Evolutionary conservation across 2,329 filamentous ascomycete species (phyloP), one percentile per base, ranked within the genome.

Genomic region (Bipolaris gigantea): DNA sequence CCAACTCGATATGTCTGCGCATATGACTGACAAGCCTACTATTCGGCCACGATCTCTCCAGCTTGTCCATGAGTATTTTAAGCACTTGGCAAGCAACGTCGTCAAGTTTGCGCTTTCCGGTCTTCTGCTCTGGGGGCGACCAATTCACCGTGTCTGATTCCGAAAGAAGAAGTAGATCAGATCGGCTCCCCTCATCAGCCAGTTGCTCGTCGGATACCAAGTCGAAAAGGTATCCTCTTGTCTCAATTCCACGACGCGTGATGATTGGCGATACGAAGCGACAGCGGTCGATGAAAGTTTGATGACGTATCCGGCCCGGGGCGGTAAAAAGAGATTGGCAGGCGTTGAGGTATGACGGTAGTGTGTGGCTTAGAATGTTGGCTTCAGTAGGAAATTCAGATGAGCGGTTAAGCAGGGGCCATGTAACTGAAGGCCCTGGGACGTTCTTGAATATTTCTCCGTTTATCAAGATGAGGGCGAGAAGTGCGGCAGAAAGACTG

Each of bases 271-370:
- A 32, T 42, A 39, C 56, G 30, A 65, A 40, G 10, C 63, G 57
- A 40, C 61, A 65, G 18, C 52, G 53, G 35, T 61, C 46, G 36
- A 62, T 57, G 18, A 60, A 65, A 5, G 35, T 55, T 21, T 59
- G 61, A 13, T 55, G 19, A 9, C 39, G 47, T 25, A 27, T 23
- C 6, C 39, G 18, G 3, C 39, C 32, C 4, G 60, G 61, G 11
- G 59, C 25, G n/a, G 33, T 50, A 21, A 60, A 55, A 10, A 41
- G 15, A 36, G 45, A 53, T 40, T 53, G 33, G 43, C 38, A 53
- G 6, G 7, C 34, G 13, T 43, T 32, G 1, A 62, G 43, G 27
- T 59, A 61, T 0, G 41, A 36, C 8, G 21, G 55, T 5, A 57
- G 36, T 1, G 51, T 48, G 23, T 50, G 25, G 4, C 21, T 21